phyloP scores from a whole-genome alignment of 2,329 filamentous ascomycete genomes.

The Emmonsiellopsis sp. region DNA sequence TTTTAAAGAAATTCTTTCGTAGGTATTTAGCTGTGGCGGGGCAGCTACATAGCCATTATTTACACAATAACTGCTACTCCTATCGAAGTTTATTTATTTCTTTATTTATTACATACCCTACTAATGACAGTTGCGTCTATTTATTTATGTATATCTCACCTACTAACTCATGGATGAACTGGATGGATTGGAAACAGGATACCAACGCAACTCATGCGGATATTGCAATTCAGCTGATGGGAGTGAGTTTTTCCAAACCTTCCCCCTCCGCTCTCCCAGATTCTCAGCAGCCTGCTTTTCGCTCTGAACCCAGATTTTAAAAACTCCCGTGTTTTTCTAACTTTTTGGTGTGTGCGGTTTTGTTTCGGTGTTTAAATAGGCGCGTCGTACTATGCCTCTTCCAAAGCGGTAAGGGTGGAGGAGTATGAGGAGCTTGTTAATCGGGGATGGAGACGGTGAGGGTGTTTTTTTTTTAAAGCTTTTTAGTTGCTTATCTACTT shows the following conservation, averaged over 20 bases:
- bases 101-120: too few relatives aligned
- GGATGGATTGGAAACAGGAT: constrained; percentile 27
- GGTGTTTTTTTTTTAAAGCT: constrained; percentile 4
- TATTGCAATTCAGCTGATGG: constrained; percentile 40
- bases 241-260: constrained; percentile 34
- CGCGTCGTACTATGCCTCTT: constrained; percentile 39
- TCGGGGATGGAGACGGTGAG: constrained; percentile 41
- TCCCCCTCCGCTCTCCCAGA: constrained; percentile 3
- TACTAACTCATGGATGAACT: too few relatives aligned
- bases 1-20: too few relatives aligned
- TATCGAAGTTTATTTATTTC: too few relatives aligned
- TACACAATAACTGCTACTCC: too few relatives aligned
- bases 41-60: too few relatives aligned
- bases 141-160: too few relatives aligned
- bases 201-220: constrained; percentile 39
- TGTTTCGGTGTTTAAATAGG: constrained; percentile 18
- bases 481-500: not conserved
- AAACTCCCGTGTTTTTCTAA: not conserved
- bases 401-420: constrained; percentile 32
- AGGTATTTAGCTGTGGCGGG: too few relatives aligned
- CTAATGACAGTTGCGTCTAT: too few relatives aligned
- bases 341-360: too few relatives aligned
- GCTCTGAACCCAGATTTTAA: not conserved
- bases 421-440: constrained; percentile 42
- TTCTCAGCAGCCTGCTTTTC: not conserved